These are phyloP conservation scores for Tricholoma furcatifolium DNA, from an alignment of 768 basidiomycete genomes.

Conservation along the genomic window DNA sequence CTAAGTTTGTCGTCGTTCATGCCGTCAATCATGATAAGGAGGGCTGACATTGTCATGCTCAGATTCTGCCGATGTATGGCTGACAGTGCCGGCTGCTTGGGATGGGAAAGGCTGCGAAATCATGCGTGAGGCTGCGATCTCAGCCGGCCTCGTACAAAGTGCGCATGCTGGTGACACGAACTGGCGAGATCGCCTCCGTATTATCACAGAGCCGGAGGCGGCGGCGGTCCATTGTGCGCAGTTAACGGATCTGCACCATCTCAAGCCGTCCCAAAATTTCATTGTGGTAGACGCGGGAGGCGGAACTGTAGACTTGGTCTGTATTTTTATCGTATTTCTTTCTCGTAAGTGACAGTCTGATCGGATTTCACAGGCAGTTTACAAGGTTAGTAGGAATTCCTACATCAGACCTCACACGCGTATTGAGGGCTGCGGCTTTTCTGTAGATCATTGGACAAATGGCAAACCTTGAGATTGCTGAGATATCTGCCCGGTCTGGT, in stretches of 20 bases:
- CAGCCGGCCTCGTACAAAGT: constrained; percentile 76
- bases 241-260: constrained; percentile 74
- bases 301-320: constrained; percentile 57
- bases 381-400: constrained; percentile 46
- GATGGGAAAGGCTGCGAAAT: constrained; percentile 82
- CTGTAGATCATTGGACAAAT: constrained; percentile 72
- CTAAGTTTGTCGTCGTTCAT: constrained; percentile 54
- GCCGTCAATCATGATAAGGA: constrained; percentile 1
- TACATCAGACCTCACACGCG: neutral
- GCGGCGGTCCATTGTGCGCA: constrained; percentile 91
- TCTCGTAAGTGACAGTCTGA: constrained; percentile 21
- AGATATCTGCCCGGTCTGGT: constrained; percentile 85
- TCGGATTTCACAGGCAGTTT: constrained; percentile 41
- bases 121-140: constrained; percentile 84
- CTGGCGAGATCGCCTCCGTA: constrained; percentile 80
- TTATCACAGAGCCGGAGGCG: constrained; percentile 83
- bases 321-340: constrained; percentile 18
- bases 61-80: constrained; percentile 84
- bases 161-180: constrained; percentile 64
- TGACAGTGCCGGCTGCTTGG: constrained; percentile 91
- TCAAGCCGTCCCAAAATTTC: constrained; percentile 81
- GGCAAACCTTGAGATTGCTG: constrained; percentile 84
- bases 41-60: constrained; percentile 12
- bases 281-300: constrained; percentile 93
- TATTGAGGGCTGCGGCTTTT: constrained; percentile 1